Percentiles rank a stretch among this genome's conserved stretches.
Conservation (phyloP, 148 eudicot species). For the Vaccinium corymbosum region DNA sequence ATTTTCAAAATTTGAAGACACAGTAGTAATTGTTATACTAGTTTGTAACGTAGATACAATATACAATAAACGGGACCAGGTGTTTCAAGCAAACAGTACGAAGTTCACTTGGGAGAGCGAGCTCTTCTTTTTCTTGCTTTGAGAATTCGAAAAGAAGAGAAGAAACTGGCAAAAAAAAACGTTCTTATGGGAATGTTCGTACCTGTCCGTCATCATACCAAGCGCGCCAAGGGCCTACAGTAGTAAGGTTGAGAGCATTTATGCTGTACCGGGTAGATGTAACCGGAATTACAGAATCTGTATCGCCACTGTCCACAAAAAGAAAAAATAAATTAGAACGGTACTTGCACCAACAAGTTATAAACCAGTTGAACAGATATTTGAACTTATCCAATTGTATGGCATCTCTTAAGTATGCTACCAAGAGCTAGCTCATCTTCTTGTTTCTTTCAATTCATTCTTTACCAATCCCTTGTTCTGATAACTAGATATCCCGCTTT, state of each 20-base stretch:
- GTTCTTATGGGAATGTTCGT: not conserved
- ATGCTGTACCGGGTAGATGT: constrained; percentile 83
- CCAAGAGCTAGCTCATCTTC: not conserved
- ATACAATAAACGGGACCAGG: not conserved
- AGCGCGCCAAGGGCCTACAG: constrained; percentile 69
- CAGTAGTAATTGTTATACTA: not conserved
- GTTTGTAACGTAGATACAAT: not conserved
- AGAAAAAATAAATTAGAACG: not conserved
- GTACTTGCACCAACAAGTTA: not conserved
- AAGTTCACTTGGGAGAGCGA: not conserved
- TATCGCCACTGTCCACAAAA: constrained; percentile 65
- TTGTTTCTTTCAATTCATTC: not conserved
- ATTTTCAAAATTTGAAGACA: not conserved
- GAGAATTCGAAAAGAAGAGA: not conserved
- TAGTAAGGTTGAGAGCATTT: constrained; percentile 73
- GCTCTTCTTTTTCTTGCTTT: not conserved
- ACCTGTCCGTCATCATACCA: constrained; percentile 98
- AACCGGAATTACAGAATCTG: constrained; percentile 85
- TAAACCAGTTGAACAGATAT: not conserved
- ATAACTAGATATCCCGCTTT: not conserved
- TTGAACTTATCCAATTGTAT: not conserved
- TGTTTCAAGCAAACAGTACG: not conserved
- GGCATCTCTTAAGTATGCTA: not conserved
- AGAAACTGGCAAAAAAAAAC: not conserved
- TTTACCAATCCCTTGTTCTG: not conserved